Evolutionary conservation across 2,329 filamentous ascomycete genomes (phyloP).

Genomic region (Camillea tinctor): DNA sequence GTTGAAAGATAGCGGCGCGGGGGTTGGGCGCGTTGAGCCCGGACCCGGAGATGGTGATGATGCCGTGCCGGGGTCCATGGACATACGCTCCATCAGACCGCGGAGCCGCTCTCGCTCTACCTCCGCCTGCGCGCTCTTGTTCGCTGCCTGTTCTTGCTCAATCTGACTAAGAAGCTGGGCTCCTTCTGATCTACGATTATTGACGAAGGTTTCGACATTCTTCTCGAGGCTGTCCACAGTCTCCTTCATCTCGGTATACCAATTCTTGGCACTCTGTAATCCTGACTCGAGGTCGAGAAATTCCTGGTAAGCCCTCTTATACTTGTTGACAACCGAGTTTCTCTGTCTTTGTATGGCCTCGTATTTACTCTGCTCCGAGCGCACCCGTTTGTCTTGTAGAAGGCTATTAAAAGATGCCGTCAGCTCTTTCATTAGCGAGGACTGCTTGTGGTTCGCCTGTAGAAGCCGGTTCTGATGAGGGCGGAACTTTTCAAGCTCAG

Average conservation of each 20-base stretch:
- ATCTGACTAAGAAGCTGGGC: conserved; percentile 87
- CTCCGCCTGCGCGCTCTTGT: conserved; percentile 64
- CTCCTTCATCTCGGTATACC: conserved; percentile 95
- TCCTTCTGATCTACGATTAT: conserved; percentile 88
- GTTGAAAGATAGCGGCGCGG: conserved; percentile 48
- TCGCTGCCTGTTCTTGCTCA: conserved; percentile 71
- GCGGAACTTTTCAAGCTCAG: conserved; percentile 95
- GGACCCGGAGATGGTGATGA: conserved; percentile 40
- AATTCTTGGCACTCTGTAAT: conserved; percentile 81
- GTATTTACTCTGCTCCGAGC: conserved; percentile 93
- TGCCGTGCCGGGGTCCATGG: conserved; percentile 64
- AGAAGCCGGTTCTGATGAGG: conserved; percentile 88
- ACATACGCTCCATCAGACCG: conserved; percentile 93
- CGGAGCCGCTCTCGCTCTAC: conserved; percentile 82
- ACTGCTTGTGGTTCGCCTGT: conserved; percentile 94
- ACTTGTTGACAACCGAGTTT: conserved; percentile 76
- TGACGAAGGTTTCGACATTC: conserved; percentile 96
- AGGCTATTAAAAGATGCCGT: conserved; percentile 83
- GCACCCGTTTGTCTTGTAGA: conserved; percentile 89
- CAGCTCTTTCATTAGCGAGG: conserved; percentile 90
- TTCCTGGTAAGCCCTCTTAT: conserved; percentile 88
- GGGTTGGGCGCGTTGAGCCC: conserved; percentile 38
- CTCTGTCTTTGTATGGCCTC: conserved; percentile 83
- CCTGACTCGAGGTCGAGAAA: conserved; percentile 88
- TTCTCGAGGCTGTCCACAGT: conserved; percentile 89